Evolutionary conservation across 805 yeast genomes (phyloP).

Genomic region (Yamadazyma phyllophila): DNA sequence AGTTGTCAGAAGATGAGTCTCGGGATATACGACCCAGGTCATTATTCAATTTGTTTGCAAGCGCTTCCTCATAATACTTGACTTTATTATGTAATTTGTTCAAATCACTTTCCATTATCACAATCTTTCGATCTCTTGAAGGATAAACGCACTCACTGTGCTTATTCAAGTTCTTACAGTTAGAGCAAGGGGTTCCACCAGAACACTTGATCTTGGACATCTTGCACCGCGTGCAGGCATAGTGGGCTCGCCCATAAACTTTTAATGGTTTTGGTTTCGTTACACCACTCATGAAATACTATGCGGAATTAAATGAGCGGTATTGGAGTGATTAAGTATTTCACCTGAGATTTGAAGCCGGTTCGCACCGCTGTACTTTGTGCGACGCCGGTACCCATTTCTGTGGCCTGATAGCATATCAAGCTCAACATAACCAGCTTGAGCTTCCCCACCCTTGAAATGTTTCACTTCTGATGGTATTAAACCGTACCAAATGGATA

Average conservation of each 20-base stretch:
- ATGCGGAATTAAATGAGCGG: background rate
- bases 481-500: too few species aligned
- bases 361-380: background rate
- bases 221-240: conserved; percentile 44
- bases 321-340: background rate
- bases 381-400: background rate
- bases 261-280: conserved; percentile 29
- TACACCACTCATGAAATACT: conserved; percentile 5
- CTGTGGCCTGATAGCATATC: too few species aligned
- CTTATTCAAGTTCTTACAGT: conserved; percentile 34
- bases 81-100: conserved; percentile 32
- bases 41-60: background rate
- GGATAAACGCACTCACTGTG: conserved; percentile 35
- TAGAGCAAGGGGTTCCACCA: conserved; percentile 42
- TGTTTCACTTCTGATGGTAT: too few species aligned
- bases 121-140: conserved; percentile 38
- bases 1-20: background rate
- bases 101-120: conserved; percentile 43
- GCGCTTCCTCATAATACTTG: conserved; percentile 23
- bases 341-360: background rate
- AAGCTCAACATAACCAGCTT: too few species aligned
- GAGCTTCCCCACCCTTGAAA: background rate
- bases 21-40: background rate
- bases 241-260: conserved; percentile 42
- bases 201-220: conserved; percentile 40